Base-by-base conservation (phyloP, 2,329 filamentous ascomycete genomes). In the Chrysoporthe austroafricana region DNA sequence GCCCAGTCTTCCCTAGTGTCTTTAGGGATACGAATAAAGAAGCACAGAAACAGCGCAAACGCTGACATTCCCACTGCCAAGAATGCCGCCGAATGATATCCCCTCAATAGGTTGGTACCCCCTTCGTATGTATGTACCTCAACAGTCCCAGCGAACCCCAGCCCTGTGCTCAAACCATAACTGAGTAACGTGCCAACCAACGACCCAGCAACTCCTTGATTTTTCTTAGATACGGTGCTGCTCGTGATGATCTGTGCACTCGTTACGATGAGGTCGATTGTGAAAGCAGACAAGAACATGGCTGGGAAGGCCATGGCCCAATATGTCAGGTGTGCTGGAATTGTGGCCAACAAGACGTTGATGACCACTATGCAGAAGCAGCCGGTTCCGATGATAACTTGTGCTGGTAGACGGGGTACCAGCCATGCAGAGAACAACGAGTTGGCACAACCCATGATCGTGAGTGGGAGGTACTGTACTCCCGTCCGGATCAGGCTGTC, bases 181-280 rank as follows among this genome's bases (percentile, higher is more conserved):
- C 77, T 69, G 44, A 77, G 77, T 0, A 79, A 69, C 11, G 71
- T 74, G 59, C 84, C 83, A 8, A 87, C 79, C 2, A 87, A 73
- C 16, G 79, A 82, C 0, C 79, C 82, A 0, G 84, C 84, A 2
- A 86, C 77, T 0, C 85, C 85, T 62, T 87, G 84, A 32, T 87
- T 78, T 5, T 79, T 77, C 2, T 78, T 76, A 2, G 72, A 76
- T 42, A 86, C 84, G 0, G 79, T 80, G 66, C 86, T 85, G 64
- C 84, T 86, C 0, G 84, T 82, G 64, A 86, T 84, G 4, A 87
- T 83, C 68, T 86, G 83, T 0, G 83, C 14, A 54, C 59, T 66
- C 7, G 67, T 68, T 39, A 54, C 58, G 39, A 68, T 68, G 6
- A 71, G 58, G 21, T 71, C 70, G 26, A 66, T 66, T 13, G 64